phyloP scores from a whole-genome alignment of 176 grass and related monocot species.

The Melocanna baccifera region DNA sequence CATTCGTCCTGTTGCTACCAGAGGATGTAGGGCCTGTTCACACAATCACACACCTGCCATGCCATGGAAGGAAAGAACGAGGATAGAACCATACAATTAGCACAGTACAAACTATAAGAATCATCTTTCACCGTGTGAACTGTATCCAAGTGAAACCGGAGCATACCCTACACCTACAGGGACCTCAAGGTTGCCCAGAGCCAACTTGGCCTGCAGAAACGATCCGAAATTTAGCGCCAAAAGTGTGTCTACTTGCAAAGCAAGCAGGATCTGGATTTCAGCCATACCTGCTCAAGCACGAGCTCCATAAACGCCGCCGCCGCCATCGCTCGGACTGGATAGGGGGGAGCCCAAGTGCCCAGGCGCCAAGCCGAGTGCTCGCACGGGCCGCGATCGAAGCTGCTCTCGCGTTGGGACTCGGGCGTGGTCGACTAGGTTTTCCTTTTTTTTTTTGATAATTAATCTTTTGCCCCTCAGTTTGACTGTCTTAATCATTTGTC shows the following conservation, averaged over 20 bases:
- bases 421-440: background rate
- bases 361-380: background rate
- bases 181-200: slow-evolving; percentile 83
- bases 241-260: background rate
- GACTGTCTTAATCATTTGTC: no score
- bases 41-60: slow-evolving; percentile 78
- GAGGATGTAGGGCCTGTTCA: no score
- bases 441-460: background rate
- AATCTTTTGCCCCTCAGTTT: no score
- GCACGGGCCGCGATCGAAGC: background rate
- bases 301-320: slow-evolving; percentile 55
- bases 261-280: background rate
- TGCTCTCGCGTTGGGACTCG: background rate
- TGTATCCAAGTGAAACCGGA: background rate
- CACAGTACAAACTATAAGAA: background rate
- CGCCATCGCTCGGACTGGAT: background rate
- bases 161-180: slow-evolving; percentile 83
- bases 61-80: background rate
- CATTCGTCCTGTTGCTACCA: slow-evolving; percentile 74
- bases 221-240: background rate
- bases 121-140: background rate
- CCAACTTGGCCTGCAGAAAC: slow-evolving; percentile 64
- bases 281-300: slow-evolving; percentile 63
- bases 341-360: background rate
- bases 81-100: background rate